Base-by-base conservation (phyloP, 495 filamentous ascomycete genomes). In the Penicillium cinerascens region DNA sequence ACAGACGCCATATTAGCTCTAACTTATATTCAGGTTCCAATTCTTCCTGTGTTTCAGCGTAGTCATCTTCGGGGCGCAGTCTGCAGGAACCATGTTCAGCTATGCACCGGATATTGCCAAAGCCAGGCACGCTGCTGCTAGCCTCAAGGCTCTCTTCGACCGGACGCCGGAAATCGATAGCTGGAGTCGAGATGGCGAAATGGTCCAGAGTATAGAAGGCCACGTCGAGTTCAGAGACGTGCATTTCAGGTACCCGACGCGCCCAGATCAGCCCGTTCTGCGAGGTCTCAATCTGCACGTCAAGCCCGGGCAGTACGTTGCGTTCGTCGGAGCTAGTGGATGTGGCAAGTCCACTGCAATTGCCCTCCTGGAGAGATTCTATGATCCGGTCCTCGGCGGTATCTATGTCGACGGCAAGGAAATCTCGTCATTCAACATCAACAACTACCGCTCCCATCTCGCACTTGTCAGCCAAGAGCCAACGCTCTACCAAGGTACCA, bases 401-500 rank as follows among this genome's bases (percentile, higher is more conserved):
- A 69, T 91, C 29, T 83, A 77, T 42, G 72, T 90, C 22, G 88
- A 79, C 29, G 27, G 47, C 18, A 11, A 39, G 9, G 8, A 18
- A 13, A 20, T 41, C 2, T 21, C 20, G 10, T 17, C 20, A 4
- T 46, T 39, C 4, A 27, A 52, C 22, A 4, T 45, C 0, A 16
- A 84, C 61, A 75, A 82, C 21, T 92, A 93, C 66, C 81, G 89
- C 21, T 78, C 73, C 16, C 80, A 83, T 61, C 65, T 95, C 21
- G 83, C 88, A 4, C 81, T 95, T 20, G 89, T 95, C 6, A 84
- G 80, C 42, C 89, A 95, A 62, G 88, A 95, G 55, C 87, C 89
- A 10, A 91, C 86, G 0, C 66, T 93, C n/a, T 92, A 91, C 67
- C 86, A 89, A 49, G 89, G 89, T 10, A 88, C 84, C 0, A 85